A percentile compares a stretch with the other conserved stretches of the same genome.
These are phyloP conservation scores for Amanita subjunquillea DNA, from an alignment of 768 basidiomycete genomes.

Conservation along the genomic window DNA sequence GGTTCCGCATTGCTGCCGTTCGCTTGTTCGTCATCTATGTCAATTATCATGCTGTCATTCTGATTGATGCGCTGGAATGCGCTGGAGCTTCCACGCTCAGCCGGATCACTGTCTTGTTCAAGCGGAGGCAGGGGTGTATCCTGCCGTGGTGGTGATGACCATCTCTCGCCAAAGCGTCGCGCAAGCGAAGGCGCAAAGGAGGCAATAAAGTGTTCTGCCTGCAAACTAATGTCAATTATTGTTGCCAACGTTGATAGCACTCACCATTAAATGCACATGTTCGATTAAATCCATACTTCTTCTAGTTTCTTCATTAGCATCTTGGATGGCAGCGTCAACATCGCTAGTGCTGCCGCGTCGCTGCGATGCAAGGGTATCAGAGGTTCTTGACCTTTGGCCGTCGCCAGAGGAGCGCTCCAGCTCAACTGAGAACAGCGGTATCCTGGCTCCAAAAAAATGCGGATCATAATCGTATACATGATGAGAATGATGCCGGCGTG, in stretches of 20 bases:
- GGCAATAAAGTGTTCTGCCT: slow-evolving; percentile 1
- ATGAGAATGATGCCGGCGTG: slow-evolving; percentile 2
- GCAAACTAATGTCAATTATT: background rate
- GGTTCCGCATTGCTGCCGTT: slow-evolving; percentile 20
- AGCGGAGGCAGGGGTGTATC: background rate
- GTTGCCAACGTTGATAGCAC: background rate
- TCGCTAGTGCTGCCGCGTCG: background rate
- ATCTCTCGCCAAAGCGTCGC: background rate
- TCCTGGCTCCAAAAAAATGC: background rate
- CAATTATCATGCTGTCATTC: background rate
- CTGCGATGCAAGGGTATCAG: background rate
- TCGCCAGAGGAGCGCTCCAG: background rate
- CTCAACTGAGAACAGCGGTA: background rate
- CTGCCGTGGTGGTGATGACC: background rate
- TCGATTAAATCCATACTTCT: background rate
- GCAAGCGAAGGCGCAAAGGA: background rate
- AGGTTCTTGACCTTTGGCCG: background rate
- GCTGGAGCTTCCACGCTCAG: background rate
- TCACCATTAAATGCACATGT: slow-evolving; percentile 1
- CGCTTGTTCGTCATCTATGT: background rate
- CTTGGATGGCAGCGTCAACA: background rate
- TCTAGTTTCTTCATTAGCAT: background rate
- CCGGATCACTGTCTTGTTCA: background rate
- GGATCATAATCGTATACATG: background rate
- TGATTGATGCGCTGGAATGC: background rate